Percentiles rank a stretch among this genome's conserved stretches.
phyloP scores from a whole-genome alignment of 2,329 filamentous ascomycete species.

The Verticillium dahliae region DNA sequence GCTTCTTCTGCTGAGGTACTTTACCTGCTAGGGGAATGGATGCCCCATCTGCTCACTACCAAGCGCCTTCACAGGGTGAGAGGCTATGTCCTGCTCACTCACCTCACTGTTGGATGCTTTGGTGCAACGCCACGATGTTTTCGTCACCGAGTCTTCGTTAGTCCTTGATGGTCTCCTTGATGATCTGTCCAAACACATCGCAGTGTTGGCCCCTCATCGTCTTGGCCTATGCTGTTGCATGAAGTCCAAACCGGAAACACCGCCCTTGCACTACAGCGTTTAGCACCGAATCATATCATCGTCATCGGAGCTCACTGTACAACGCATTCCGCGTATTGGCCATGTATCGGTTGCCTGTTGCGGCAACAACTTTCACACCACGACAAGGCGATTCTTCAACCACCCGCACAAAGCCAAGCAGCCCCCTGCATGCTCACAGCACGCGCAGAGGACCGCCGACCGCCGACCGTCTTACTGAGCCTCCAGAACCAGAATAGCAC shows the following conservation, averaged over 20 bases:
- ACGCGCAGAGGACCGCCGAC: background rate
- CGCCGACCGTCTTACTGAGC: background rate
- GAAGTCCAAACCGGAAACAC: background rate
- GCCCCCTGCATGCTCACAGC: no score
- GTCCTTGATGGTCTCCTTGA: background rate
- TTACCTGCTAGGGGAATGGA: background rate
- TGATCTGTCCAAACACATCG: background rate
- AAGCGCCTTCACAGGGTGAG: no score
- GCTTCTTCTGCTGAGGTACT: background rate
- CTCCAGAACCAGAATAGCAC: background rate
- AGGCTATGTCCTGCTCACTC: no score
- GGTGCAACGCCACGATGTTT: background rate
- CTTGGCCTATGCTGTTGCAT: background rate
- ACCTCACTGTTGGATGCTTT: background rate
- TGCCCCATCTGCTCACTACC: background rate
- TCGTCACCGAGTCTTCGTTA: background rate
- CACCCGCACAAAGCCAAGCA: background rate
- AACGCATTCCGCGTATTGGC: background rate
- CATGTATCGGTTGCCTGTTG: background rate
- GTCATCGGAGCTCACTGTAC: background rate
- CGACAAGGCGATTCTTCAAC: background rate
- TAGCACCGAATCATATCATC: background rate
- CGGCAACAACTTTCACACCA: background rate
- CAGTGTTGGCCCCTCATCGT: background rate
- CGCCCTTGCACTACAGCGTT: background rate